Evolutionary conservation across 139 green algal genomes (phyloP), one percentile per base, ranked within the genome.

Genomic region (Haematococcus lacustris): DNA sequence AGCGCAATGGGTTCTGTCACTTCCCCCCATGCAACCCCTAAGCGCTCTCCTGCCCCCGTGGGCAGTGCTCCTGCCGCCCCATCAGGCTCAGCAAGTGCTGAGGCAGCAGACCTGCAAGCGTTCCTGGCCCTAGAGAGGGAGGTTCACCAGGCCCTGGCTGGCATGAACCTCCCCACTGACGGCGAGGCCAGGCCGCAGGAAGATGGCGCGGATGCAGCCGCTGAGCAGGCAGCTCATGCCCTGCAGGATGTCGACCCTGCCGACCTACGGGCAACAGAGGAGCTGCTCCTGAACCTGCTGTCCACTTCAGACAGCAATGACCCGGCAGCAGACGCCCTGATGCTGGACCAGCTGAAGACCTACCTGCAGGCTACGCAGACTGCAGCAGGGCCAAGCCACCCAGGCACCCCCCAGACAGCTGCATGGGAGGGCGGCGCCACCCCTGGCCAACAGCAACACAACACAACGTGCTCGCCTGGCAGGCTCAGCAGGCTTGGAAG

Each of bases 101-200:
- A 3, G 28, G 43, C n/a, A 13, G 61, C 41, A 32, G 63, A 72
- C 32, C 34, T 41, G 37, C 26, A 23, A 4, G 6, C 71, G 39
- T 57, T 71, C 13, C 2, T 57, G 62, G 71, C 71, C 5, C 62
- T 77, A 17, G 71, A 77, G 63, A 33, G 23, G 3, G 63, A 77
- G 62, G 71, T 77, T 43, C 41, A 66, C 34, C 63, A 71, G 34
- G 71, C 63, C 2, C 50, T 77, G 62, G 26, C 32, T 2, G 43
- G 71, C 37, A 63, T 69, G n/a, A 62, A 9, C 9, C 43, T 53
- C 9, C 9, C 43, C 43, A 53, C 9, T 17, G 43, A 9, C 9
- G 9, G 43, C 43, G 9, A 28, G 43, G 9, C 9, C 43, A 17
- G 9, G 43, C 43, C 17, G 9, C 9, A 53, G 43, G 43, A 53